These are phyloP conservation scores for Stephanodiscus minutulus DNA, from an alignment of 108 stramenopile genomes.

Conservation along the genomic window DNA sequence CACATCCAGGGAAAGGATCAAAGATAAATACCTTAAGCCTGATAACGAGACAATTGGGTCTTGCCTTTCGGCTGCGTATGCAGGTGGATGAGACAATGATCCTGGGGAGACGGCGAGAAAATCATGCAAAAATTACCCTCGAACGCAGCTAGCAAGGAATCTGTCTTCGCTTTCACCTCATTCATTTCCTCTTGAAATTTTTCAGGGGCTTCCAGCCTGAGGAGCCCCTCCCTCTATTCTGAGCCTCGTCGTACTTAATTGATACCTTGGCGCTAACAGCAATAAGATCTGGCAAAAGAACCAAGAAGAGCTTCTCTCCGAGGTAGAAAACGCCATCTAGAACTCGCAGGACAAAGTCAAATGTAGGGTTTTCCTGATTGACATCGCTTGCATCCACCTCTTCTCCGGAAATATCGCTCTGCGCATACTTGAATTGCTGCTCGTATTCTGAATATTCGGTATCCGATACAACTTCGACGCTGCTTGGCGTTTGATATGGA, in stretches of 20 bases:
- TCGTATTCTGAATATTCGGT: slow-evolving; percentile 67
- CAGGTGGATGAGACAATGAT: too few relatives aligned
- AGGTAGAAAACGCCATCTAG: slow-evolving; percentile 71
- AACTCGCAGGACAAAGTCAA: slow-evolving; percentile 52
- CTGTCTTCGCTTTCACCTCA: neutral
- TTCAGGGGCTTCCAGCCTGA: slow-evolving; percentile 51
- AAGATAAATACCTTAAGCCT: too few relatives aligned
- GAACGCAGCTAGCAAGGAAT: neutral
- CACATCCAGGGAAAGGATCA: too few relatives aligned
- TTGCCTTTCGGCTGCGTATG: too few relatives aligned
- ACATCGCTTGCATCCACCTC: slow-evolving; percentile 32
- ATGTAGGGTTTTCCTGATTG: slow-evolving; percentile 39
- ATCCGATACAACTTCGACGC: slow-evolving; percentile 68
- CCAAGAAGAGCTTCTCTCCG: slow-evolving; percentile 66
- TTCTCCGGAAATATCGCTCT: slow-evolving; percentile 38
- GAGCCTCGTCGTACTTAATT: slow-evolving; percentile 36
- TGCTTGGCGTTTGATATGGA: slow-evolving; percentile 12
- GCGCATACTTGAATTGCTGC: slow-evolving; percentile 51
- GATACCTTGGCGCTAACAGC: slow-evolving; percentile 25
- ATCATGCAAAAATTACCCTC: too few relatives aligned
- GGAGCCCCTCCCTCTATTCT: slow-evolving; percentile 44
- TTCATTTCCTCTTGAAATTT: slow-evolving; percentile 37
- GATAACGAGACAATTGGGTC: too few relatives aligned
- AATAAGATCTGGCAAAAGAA: slow-evolving; percentile 45
- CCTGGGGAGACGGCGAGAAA: neutral